Evolutionary conservation across 2,329 filamentous ascomycete genomes (phyloP).

Genomic region (Cladosporium cucumerinum): DNA sequence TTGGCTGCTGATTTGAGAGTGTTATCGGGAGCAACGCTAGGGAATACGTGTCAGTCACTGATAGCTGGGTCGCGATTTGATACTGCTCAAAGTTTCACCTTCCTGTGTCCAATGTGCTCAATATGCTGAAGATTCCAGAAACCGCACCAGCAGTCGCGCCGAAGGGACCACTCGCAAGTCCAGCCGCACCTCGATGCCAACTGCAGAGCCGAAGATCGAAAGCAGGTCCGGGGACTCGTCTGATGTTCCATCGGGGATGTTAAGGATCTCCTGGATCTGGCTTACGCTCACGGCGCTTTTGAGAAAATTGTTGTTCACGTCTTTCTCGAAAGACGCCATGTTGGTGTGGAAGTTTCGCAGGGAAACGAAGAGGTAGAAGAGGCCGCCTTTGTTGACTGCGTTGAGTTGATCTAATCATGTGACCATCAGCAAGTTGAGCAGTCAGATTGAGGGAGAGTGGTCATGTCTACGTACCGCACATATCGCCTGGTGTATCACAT

Average conservation of each 20-base stretch:
- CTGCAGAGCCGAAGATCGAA: not conserved
- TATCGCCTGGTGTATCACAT: not conserved
- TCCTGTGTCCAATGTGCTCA: not conserved
- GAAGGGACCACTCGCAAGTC: not conserved
- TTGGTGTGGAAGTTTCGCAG: constrained; percentile 7
- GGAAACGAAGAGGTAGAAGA: constrained; percentile 11
- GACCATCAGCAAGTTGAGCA: not conserved
- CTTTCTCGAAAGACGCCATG: not conserved
- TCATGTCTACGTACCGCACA: not conserved
- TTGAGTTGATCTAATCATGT: not conserved
- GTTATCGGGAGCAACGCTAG: not conserved
- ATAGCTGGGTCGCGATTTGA: not conserved
- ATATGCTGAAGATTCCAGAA: not conserved
- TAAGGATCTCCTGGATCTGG: not conserved
- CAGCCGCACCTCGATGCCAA: not conserved
- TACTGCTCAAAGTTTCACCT: not conserved
- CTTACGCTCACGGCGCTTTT: not conserved
- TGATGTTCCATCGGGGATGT: not conserved
- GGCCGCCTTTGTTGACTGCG: constrained; percentile 7
- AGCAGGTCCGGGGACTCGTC: constrained; percentile 2
- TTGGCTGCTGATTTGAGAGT: not conserved
- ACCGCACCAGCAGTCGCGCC: not conserved
- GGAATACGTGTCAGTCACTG: not conserved
- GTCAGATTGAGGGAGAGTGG: not conserved
- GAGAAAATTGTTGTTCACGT: not conserved